A percentile compares a stretch with the other conserved stretches of the same genome.
Conservation (phyloP, 2,329 filamentous ascomycete genomes). For the Sarocladium strictum region DNA sequence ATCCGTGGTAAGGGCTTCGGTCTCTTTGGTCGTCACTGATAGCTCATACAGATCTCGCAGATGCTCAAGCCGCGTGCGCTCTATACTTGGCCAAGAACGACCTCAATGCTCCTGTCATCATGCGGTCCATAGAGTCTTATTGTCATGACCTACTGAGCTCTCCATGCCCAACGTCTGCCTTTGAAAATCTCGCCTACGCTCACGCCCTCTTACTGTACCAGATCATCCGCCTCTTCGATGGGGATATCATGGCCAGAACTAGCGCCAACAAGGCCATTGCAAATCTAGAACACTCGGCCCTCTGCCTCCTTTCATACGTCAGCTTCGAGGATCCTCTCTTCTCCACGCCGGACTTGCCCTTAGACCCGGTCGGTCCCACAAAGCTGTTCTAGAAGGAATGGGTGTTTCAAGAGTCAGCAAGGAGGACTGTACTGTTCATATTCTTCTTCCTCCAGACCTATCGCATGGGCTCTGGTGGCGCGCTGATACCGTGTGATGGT, state of each 20-base stretch:
- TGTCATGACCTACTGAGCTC: constrained; percentile 35
- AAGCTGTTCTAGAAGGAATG: constrained; percentile 43
- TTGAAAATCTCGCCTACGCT: constrained; percentile 32
- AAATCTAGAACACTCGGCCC: constrained; percentile 26
- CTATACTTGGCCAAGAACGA: constrained; percentile 44
- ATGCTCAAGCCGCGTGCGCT: constrained; percentile 47
- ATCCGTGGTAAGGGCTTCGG: constrained; percentile 37
- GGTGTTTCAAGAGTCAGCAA: constrained; percentile 46
- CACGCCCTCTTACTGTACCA: constrained; percentile 46
- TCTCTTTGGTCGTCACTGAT: not conserved
- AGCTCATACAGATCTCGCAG: constrained; percentile 22
- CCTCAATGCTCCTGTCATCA: constrained; percentile 40
- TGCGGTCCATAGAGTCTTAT: constrained; percentile 39
- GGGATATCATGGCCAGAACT: constrained; percentile 35
- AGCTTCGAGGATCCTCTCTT: constrained; percentile 19
- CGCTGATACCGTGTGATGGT: constrained; percentile 21
- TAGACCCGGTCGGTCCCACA: constrained; percentile 32
- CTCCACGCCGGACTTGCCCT: constrained; percentile 17
- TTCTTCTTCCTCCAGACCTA: constrained; percentile 39
- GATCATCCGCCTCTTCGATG: constrained; percentile 44
- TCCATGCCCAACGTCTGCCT: constrained; percentile 21
- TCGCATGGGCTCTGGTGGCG: constrained; percentile 24
- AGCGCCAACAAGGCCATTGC: constrained; percentile 29
- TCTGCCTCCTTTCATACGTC: constrained; percentile 26
- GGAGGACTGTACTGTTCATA: constrained; percentile 43